Conservation (phyloP, 495 filamentous ascomycete genomes). For the Penicillium coprophilum region DNA sequence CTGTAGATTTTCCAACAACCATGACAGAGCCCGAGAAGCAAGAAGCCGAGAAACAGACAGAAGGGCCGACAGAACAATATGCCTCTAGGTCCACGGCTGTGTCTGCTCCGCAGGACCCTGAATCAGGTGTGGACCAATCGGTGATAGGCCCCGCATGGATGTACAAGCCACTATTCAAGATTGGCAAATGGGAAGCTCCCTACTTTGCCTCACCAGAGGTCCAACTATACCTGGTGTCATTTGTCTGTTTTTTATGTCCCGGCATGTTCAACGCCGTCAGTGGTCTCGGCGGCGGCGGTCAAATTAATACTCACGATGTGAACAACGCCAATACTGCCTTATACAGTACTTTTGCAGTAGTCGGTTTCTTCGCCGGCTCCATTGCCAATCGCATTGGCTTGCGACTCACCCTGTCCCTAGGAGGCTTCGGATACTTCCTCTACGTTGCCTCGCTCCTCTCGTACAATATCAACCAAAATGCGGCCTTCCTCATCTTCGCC, state of each 20-base stretch:
- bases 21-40: constrained; percentile 7
- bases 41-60: constrained; percentile 4
- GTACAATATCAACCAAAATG: constrained; percentile 75
- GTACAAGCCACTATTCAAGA: constrained; percentile 59
- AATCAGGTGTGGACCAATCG: constrained; percentile 27
- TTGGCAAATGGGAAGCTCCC: constrained; percentile 55
- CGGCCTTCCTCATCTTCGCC: constrained; percentile 57
- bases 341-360: constrained; percentile 81
- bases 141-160: constrained; percentile 56
- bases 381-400: constrained; percentile 77
- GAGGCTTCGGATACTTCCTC: constrained; percentile 83
- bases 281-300: constrained; percentile 73
- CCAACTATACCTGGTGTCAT: constrained; percentile 72
- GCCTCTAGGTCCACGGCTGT: constrained; percentile 7
- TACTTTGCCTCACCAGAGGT: constrained; percentile 76
- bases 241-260: constrained; percentile 88
- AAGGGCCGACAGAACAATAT: constrained; percentile 21
- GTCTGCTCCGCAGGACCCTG: constrained; percentile 24
- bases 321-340: constrained; percentile 70
- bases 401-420: constrained; percentile 68
- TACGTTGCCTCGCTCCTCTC: constrained; percentile 76
- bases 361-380: constrained; percentile 84
- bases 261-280: constrained; percentile 81
- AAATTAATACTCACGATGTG: constrained; percentile 57
- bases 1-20: constrained; percentile 6